Evolutionary conservation across 345 rosid genomes (phyloP), one percentile per base, ranked within the genome.

Genomic region (Lenwebbia sp.): DNA sequence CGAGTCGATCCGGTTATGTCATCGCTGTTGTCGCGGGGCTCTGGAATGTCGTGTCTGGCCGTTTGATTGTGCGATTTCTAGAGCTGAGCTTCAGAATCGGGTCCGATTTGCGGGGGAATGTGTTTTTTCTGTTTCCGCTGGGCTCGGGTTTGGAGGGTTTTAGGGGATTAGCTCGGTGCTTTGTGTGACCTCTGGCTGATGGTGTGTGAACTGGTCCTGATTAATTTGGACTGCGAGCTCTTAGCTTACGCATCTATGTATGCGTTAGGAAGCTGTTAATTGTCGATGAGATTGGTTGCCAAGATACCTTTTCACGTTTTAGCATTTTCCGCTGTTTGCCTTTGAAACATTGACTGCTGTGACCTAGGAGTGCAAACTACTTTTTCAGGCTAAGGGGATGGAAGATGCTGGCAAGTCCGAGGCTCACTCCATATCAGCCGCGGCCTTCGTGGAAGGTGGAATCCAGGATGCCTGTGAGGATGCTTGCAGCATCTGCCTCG

Each of bases 401-500:
- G 87, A 86, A 85, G 62, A 75, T n/a, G 74, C 40, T 76, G 57
- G 51, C 75, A 90, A 89, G 85, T 88, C 96, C n/a, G 98, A 92
- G 60, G 94, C 90, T 6, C 95, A 94, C 87, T 78, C 94, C 93
- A 94, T 95, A 17, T 97, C 99, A 1, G 96, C 99, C 26, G 99
- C 96, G 30, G 99, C 99, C 55, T 97, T 97, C 89, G 99, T 97
- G 28, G 96, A 97, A 92, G 99, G 99, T 2, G 99, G 99, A 85
- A 92, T 97, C 70, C 99, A 97, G 89, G 99, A 97, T 40, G 90
- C 99, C 78, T 97, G 99, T 89, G 99, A 97, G 88, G 99, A 97
- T 88, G 92, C 99, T 54, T 97, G 99, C 92, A 97, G 99, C 93
- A 97, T 97, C 56, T 97, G 99, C 88, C 99, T 97, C 56, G 99